phyloP scores from a whole-genome alignment of 208 protist genomes.

The Borovskyia barvae region DNA sequence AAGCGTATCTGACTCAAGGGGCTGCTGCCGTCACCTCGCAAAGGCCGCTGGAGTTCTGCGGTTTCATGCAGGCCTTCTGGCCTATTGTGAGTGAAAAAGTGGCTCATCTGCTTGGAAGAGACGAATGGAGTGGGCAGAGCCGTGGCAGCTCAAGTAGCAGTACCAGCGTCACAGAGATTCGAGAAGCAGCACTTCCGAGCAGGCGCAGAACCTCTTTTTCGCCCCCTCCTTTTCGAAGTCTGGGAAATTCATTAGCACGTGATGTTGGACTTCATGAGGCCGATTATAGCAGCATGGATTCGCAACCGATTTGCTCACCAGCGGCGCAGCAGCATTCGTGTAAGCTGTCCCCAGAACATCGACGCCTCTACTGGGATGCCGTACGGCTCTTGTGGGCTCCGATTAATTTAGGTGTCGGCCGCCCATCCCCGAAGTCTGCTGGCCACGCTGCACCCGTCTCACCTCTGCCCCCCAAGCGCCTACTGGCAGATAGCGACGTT shows the following conservation, averaged over 20 bases:
- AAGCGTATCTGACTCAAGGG: background rate
- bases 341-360: conserved; percentile 2
- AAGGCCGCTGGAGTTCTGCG: conserved; percentile 19
- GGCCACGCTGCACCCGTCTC: background rate
- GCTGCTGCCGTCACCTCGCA: background rate
- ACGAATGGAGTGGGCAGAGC: conserved; percentile 20
- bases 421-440: too few relatives aligned
- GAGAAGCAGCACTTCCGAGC: too few relatives aligned
- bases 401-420: too few relatives aligned
- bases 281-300: too few relatives aligned
- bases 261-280: background rate
- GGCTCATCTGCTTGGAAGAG: conserved; percentile 10
- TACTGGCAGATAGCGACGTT: conserved; percentile 14
- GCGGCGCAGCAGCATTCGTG: background rate
- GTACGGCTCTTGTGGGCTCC: conserved; percentile 14
- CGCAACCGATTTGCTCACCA: too few relatives aligned
- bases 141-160: too few relatives aligned
- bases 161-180: too few relatives aligned
- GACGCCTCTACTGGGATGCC: conserved; percentile 16
- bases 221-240: conserved; percentile 13
- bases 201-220: too few relatives aligned
- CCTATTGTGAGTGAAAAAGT: conserved; percentile 23
- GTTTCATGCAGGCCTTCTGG: conserved; percentile 30
- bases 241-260: conserved; percentile 4
- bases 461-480: conserved; percentile 2